Percentiles rank a stretch among this genome's conserved stretches.
Conservation (phyloP, 495 filamentous ascomycete genomes). For the Xylaria intraflava region DNA sequence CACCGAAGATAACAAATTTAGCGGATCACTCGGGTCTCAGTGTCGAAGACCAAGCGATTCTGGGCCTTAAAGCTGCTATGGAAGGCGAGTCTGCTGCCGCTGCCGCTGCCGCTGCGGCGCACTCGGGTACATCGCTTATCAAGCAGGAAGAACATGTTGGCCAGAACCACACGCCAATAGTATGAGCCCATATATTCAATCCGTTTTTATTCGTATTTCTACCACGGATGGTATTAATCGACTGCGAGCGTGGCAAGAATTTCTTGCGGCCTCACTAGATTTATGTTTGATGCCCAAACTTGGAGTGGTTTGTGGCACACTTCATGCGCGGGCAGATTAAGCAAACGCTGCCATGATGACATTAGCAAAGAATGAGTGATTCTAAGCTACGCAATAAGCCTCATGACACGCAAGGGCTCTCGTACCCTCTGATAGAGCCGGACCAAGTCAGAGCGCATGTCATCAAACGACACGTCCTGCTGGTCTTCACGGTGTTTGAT, state of each 20-base stretch:
- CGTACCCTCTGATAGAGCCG: neutral
- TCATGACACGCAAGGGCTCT: neutral
- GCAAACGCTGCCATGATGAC: neutral
- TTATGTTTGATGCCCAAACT: conserved; percentile 24
- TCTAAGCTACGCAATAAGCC: neutral
- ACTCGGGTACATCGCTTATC: neutral
- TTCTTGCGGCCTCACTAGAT: neutral
- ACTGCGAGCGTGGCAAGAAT: neutral
- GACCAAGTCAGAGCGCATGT: neutral
- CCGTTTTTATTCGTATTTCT: neutral
- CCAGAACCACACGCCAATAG: conserved; percentile 8
- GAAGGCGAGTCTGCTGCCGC: conserved; percentile 19
- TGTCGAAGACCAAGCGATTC: conserved; percentile 21
- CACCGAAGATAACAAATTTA: neutral
- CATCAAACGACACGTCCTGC: neutral
- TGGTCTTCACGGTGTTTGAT: neutral
- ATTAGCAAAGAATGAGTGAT: neutral
- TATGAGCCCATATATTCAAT: neutral
- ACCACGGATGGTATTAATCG: neutral
- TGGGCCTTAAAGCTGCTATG: conserved; percentile 19
- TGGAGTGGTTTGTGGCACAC: conserved; percentile 10
- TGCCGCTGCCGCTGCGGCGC: conserved; percentile 2
- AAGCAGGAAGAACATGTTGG: conserved; percentile 12
- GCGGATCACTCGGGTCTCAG: conserved; percentile 16
- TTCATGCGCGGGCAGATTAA: conserved; percentile 1